Evolutionary conservation across 495 filamentous ascomycete species (phyloP).

Genomic region (Xylaria venustula): DNA sequence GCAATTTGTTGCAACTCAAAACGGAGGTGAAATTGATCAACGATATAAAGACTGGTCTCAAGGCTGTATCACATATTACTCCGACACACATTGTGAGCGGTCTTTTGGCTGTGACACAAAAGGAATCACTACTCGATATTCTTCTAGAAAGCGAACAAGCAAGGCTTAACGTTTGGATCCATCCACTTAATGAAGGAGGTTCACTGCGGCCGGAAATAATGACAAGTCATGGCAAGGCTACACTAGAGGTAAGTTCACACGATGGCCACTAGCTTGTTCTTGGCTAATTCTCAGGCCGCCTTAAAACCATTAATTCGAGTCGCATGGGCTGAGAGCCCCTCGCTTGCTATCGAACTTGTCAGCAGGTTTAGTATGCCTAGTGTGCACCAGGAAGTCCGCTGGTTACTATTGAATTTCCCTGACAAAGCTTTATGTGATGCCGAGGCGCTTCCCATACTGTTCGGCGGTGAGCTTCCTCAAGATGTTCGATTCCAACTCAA

Average conservation of each 20-base stretch:
- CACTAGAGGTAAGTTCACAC: constrained; percentile 48
- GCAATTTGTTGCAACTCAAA: constrained; percentile 88
- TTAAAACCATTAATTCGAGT: constrained; percentile 65
- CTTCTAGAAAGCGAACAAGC: constrained; percentile 83
- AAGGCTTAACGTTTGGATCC: constrained; percentile 85
- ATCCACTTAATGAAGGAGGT: constrained; percentile 66
- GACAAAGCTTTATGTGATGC: constrained; percentile 76
- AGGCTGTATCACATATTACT: constrained; percentile 55
- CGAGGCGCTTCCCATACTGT: constrained; percentile 76
- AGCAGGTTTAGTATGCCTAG: constrained; percentile 73
- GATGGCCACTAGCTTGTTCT: not conserved
- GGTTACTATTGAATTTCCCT: constrained; percentile 75
- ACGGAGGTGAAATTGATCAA: constrained; percentile 80
- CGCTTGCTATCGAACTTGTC: constrained; percentile 77
- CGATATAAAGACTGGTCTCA: constrained; percentile 69
- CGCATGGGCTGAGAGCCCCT: constrained; percentile 82
- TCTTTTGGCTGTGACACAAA: constrained; percentile 66
- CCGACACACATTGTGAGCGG: constrained; percentile 53
- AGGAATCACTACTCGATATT: constrained; percentile 74
- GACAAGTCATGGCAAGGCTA: constrained; percentile 34
- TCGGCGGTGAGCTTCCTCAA: constrained; percentile 69
- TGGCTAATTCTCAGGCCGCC: constrained; percentile 38
- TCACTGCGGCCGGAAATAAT: constrained; percentile 26
- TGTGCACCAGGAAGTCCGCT: constrained; percentile 71
- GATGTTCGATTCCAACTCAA: constrained; percentile 86